Conservation (phyloP, 495 filamentous ascomycete genomes). For the Coniosporium apollinis region DNA sequence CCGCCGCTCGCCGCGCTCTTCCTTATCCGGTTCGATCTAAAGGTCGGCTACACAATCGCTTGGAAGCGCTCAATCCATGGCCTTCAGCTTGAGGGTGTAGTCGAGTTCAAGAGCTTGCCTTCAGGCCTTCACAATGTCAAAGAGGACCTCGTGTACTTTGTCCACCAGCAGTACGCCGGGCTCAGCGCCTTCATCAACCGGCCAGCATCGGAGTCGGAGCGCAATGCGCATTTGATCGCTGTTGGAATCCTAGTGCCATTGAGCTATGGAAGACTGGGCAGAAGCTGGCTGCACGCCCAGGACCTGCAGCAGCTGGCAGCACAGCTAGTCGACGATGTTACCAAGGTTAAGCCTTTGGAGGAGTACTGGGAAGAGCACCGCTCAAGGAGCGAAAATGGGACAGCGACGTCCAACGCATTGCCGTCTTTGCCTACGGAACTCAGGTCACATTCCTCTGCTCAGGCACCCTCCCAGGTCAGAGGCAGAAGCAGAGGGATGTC, state of each 20-base stretch:
- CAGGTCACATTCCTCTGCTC: no score
- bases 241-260: slow-evolving; percentile 78
- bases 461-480: no score
- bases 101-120: slow-evolving; percentile 89
- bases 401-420: no score
- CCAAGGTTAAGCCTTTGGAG: slow-evolving; percentile 44
- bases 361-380: slow-evolving; percentile 60
- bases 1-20: slow-evolving; percentile 22
- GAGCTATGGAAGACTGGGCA: slow-evolving; percentile 71
- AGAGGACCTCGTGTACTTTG: slow-evolving; percentile 77
- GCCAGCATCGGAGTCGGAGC: slow-evolving; percentile 55
- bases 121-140: slow-evolving; percentile 81
- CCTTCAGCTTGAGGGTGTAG: slow-evolving; percentile 66
- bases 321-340: slow-evolving; percentile 38
- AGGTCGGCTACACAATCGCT: slow-evolving; percentile 52
- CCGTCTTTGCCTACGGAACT: no score
- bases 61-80: slow-evolving; percentile 63
- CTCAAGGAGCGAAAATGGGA: slow-evolving; percentile 16
- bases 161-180: slow-evolving; percentile 70
- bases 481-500: no score
- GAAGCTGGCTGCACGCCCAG: slow-evolving; percentile 76
- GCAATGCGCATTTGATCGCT: slow-evolving; percentile 84
- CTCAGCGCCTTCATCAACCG: slow-evolving; percentile 84
- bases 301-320: slow-evolving; percentile 56
- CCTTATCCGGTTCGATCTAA: slow-evolving; percentile 24